Conservation (phyloP, 192 early-diverging fungal species). For the Entophlyctis luteolus region DNA sequence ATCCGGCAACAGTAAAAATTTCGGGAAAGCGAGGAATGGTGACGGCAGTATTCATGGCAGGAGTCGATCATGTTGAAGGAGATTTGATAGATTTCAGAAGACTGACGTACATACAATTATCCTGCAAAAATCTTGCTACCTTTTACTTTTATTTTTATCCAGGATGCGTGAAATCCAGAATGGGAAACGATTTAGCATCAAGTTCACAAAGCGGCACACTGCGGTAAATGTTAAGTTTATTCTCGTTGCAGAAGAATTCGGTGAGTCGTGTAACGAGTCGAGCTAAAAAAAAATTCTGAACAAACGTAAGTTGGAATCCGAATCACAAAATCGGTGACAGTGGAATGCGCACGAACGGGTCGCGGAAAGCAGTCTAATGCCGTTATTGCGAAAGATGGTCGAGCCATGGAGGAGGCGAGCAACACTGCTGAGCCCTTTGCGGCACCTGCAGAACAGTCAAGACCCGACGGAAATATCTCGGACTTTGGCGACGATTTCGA, state of each 20-base stretch:
- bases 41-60: constrained; percentile 25
- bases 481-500: no score
- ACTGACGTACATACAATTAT: constrained; percentile 25
- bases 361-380: no score
- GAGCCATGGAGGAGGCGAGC: no score
- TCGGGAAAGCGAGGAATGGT: constrained; percentile 26
- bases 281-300: no score
- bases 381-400: no score
- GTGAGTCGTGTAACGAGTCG: no score
- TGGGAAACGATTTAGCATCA: constrained; percentile 21
- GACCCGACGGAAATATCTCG: no score
- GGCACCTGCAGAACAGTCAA: no score
- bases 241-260: constrained; percentile 14
- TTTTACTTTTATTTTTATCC: not conserved
- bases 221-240: constrained; percentile 1
- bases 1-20: constrained; percentile 19
- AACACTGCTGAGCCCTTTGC: no score
- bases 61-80: constrained; percentile 17
- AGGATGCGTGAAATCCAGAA: constrained; percentile 33
- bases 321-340: no score
- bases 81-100: constrained; percentile 34
- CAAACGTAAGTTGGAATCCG: no score
- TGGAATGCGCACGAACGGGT: no score
- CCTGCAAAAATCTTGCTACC: not conserved
- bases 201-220: not conserved